Evolutionary conservation across 345 rosid genomes (phyloP).

Genomic region (Eucalyptus virginea): DNA sequence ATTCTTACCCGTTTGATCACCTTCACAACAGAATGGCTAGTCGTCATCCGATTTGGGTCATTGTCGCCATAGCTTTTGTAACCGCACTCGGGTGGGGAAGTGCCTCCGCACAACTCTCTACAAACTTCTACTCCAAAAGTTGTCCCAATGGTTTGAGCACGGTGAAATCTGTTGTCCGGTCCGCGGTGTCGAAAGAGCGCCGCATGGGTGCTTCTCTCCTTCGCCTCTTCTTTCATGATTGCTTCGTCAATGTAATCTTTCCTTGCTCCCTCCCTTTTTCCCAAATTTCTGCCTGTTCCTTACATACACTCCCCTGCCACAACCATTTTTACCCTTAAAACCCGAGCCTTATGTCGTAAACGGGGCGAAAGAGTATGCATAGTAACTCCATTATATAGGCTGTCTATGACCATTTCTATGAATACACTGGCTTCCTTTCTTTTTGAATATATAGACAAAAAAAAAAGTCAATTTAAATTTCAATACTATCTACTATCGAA

Average conservation of each 20-base stretch:
- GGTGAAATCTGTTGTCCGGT: slow-evolving; percentile 26
- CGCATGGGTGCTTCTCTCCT: slow-evolving; percentile 75
- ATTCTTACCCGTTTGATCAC: background rate
- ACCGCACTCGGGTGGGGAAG: background rate
- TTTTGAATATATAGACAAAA: background rate
- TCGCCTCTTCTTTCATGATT: slow-evolving; percentile 86
- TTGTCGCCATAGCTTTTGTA: background rate
- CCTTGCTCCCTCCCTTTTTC: background rate
- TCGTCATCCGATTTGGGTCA: background rate
- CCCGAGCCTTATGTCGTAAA: background rate
- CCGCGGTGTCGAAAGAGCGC: slow-evolving; percentile 47
- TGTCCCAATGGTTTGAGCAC: slow-evolving; percentile 47
- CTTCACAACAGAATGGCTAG: background rate
- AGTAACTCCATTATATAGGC: background rate
- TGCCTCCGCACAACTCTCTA: slow-evolving; percentile 53
- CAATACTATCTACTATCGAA: background rate
- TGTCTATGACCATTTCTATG: background rate
- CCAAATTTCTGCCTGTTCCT: background rate
- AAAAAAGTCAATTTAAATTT: background rate
- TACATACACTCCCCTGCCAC: background rate
- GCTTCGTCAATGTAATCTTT: slow-evolving; percentile 73
- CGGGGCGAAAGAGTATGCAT: background rate
- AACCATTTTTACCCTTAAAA: background rate
- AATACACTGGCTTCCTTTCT: background rate
- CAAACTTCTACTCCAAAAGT: slow-evolving; percentile 52